A percentile compares a stretch with the other conserved stretches of the same genome.
Evolutionary conservation across 2,329 filamentous ascomycete genomes (phyloP).

Genomic region (Monosporascus sp.): DNA sequence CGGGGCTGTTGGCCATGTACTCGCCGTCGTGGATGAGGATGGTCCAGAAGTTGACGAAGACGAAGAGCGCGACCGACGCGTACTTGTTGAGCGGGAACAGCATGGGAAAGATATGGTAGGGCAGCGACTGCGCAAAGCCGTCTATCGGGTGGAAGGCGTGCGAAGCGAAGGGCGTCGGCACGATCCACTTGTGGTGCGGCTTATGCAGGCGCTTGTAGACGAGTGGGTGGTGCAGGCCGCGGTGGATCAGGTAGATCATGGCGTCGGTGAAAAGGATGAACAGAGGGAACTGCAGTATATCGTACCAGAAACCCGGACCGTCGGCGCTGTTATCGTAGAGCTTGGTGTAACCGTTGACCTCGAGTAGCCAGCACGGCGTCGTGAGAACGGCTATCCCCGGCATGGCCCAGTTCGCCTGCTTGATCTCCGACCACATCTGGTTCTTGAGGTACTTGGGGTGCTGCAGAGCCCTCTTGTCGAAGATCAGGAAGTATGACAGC

Average conservation of each 20-base stretch:
- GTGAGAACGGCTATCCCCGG: slow-evolving; percentile 81
- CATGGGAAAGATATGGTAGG: slow-evolving; percentile 91
- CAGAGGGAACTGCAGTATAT: slow-evolving; percentile 74
- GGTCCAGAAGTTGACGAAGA: slow-evolving; percentile 95
- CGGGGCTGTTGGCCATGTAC: slow-evolving; percentile 82
- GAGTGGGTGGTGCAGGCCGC: slow-evolving; percentile 63
- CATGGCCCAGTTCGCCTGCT: slow-evolving; percentile 69
- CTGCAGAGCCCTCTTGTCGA: slow-evolving; percentile 82
- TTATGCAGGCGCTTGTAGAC: slow-evolving; percentile 91
- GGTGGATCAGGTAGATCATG: slow-evolving; percentile 75
- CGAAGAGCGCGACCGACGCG: slow-evolving; percentile 78
- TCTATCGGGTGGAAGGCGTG: slow-evolving; percentile 95
- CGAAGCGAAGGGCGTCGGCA: slow-evolving; percentile 89
- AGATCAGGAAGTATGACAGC: slow-evolving; percentile 81
- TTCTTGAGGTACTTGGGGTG: slow-evolving; percentile 96
- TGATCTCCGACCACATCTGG: slow-evolving; percentile 81
- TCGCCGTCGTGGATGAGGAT: slow-evolving; percentile 95
- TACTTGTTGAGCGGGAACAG: slow-evolving; percentile 89
- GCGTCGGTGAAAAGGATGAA: slow-evolving; percentile 75
- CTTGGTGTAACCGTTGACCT: slow-evolving; percentile 79
- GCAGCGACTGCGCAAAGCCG: slow-evolving; percentile 80
- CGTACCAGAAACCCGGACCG: slow-evolving; percentile 73
- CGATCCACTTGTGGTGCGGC: slow-evolving; percentile 99
- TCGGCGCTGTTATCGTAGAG: slow-evolving; percentile 78
- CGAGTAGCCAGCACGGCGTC: slow-evolving; percentile 71